Base-by-base conservation (phyloP, 768 basidiomycete species). In the Royoungia palumana region DNA sequence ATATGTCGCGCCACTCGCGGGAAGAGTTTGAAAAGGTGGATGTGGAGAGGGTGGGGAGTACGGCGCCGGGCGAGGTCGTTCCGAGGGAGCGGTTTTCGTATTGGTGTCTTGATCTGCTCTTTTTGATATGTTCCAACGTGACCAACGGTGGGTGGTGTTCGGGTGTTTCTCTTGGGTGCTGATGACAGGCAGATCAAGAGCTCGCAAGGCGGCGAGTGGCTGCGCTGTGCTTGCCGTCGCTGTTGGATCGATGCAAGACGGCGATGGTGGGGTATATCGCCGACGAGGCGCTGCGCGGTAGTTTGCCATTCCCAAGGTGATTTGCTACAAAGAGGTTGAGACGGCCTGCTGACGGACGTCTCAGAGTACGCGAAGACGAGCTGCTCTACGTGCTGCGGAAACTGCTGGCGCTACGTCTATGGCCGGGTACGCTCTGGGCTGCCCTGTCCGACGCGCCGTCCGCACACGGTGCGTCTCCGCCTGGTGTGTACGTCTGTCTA, bases 41-140 rank as follows among this genome's bases (percentile, higher is more conserved):
- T 32, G 52, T 67, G 43, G 70, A 72, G 45, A 66, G 24, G 64
- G 55, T 75, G 28, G 89, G 87, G 12, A 84, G 78, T 28, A 90
- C 89, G 3, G 78, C 78, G 34, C 65, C 70, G 10, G 80, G 79
- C 0, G 61, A 69, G 13, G 63, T 81, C 20, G 70, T 86, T 24
- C 85, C 87, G 2, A 72, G 92, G 34, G 93, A 94, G 64, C 76
- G 90, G 8, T 94, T 94, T 63, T 85, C 89, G 7, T 94, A 90
- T 70, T 94, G 92, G 92, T 93, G 89, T 61, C 85, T 94, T 47
- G 92, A 95, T 59, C 70, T 94, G 11, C 64, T 95, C 28, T 94
- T 94, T 66, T 62, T 87, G 54, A 74, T 94, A 25, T 94, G 89
- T 58, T 87, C 88, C 0, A 70, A 83, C 57, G 71, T 73, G 1